phyloP scores from a whole-genome alignment of 2,329 filamentous ascomycete genomes.

The Diplodia mutila region DNA sequence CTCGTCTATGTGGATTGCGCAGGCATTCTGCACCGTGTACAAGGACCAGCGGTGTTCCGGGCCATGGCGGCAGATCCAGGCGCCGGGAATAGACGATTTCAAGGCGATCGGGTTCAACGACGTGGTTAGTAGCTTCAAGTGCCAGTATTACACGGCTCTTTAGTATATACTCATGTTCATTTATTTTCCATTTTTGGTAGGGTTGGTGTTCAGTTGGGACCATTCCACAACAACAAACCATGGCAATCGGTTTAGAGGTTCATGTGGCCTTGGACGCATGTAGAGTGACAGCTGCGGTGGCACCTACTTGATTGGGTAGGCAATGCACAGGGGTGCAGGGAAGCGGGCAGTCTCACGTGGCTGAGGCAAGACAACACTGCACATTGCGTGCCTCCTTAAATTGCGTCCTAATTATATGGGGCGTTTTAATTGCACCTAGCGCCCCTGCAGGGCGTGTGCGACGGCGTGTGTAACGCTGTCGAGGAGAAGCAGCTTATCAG shows the following conservation, averaged over 20 bases:
- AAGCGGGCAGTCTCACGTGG: too few relatives aligned
- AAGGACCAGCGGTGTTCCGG: background rate
- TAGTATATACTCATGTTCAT: background rate
- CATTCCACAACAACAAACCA: background rate
- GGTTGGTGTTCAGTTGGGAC: background rate
- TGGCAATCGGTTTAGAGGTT: background rate
- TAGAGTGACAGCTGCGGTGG: background rate
- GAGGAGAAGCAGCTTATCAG: background rate
- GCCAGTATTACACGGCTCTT: background rate
- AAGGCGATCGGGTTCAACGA: background rate
- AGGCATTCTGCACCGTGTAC: background rate
- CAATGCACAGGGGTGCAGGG: too few relatives aligned
- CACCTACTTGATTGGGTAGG: background rate
- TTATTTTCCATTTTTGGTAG: background rate
- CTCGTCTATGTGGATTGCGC: background rate
- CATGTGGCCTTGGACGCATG: background rate
- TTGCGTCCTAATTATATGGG: background rate
- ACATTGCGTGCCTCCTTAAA: background rate
- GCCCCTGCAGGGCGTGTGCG: slow-evolving; percentile 10
- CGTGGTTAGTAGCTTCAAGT: background rate
- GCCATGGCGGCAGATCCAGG: background rate
- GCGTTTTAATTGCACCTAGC: background rate
- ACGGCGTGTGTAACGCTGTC: slow-evolving; percentile 7
- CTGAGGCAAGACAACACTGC: background rate
- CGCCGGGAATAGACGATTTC: background rate